These are phyloP conservation scores for Suillus fuscotomentosus DNA, from an alignment of 768 basidiomycete genomes.

Conservation along the genomic window DNA sequence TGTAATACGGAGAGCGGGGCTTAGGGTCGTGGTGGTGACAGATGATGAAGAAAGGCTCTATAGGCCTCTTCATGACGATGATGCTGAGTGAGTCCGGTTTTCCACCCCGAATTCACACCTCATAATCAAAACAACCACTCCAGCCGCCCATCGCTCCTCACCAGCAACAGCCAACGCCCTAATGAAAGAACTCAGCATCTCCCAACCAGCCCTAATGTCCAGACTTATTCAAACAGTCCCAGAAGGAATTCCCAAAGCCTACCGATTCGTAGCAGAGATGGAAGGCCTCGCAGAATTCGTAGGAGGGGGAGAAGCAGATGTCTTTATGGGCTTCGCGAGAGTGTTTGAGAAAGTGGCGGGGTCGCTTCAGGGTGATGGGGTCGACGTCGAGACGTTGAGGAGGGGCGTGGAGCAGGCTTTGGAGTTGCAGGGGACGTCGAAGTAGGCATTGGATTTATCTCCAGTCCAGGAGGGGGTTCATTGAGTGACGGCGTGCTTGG, in stretches of 20 bases:
- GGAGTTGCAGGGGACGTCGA: conserved; percentile 16
- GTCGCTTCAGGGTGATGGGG: conserved; percentile 30
- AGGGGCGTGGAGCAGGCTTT: conserved; percentile 42
- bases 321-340: conserved; percentile 43
- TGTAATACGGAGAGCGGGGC: neutral
- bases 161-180: conserved; percentile 55
- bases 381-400: conserved; percentile 38
- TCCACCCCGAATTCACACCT: neutral
- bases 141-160: conserved; percentile 51
- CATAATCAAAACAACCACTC: neutral
- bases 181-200: conserved; percentile 42
- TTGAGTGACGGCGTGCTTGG: neutral
- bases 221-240: conserved; percentile 40
- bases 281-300: conserved; percentile 56
- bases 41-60: conserved; percentile 54
- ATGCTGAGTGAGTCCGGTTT: conserved; percentile 39
- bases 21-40: conserved; percentile 16
- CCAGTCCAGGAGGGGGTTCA: neutral
- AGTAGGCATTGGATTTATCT: neutral
- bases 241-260: conserved; percentile 55
- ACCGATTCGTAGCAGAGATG: conserved; percentile 60
- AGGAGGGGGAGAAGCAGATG: conserved; percentile 38
- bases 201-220: conserved; percentile 44
- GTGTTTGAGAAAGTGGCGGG: conserved; percentile 40
- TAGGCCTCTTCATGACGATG: conserved; percentile 49